Evolutionary conservation across 306 rosid genomes (phyloP), one percentile per base, ranked within the genome.

Genomic region (Herpetospermum pedunculosum): DNA sequence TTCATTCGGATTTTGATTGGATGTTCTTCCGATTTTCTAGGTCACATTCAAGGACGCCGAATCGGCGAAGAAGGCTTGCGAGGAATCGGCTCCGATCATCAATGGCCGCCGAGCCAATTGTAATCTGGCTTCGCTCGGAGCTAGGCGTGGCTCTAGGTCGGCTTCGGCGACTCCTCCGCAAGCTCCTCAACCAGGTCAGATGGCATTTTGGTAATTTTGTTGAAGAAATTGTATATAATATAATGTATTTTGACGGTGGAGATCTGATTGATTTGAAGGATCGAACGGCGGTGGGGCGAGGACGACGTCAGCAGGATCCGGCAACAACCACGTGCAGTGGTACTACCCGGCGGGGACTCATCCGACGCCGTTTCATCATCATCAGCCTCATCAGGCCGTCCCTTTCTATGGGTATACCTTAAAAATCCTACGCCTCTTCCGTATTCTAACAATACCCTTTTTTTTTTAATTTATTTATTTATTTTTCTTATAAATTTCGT

Each of bases 51-150:
- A 86, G 85, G 90, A 89, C 49, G 77, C 91, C 15, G 97, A 89
- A 48, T 89, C 92, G 18, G 96, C 97, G 0, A 92, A 89, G 86
- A 89, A 84, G 80, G 96, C 97, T 50, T 92, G 96, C n/a, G 96
- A 86, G 79, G 97, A 92, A 1, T 77, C 92, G 6, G 43, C 84
- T 58, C 87, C 90, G 34, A 67, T 87, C 77, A 92, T 92, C 85
- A 92, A 92, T 57, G 88, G 92, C 34, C 91, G 97, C 72, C 79
- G 87, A 29, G 97, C 97, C 67, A 92, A 92, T 81, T 92, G 96
- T 73, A 92, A 92, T 77, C 82, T 92, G 14, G 96, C 97, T 76
- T 87, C 87, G 4, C 86, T 89, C 0, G 96, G 97, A 6, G 96
- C 97, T 2, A 90, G 96, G 43, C 91, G 96, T 48, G 69, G 44